Evolutionary conservation across 176 grass and related monocot genomes (phyloP), one percentile per base, ranked within the genome.

Genomic region (Aegilops bicornis): DNA sequence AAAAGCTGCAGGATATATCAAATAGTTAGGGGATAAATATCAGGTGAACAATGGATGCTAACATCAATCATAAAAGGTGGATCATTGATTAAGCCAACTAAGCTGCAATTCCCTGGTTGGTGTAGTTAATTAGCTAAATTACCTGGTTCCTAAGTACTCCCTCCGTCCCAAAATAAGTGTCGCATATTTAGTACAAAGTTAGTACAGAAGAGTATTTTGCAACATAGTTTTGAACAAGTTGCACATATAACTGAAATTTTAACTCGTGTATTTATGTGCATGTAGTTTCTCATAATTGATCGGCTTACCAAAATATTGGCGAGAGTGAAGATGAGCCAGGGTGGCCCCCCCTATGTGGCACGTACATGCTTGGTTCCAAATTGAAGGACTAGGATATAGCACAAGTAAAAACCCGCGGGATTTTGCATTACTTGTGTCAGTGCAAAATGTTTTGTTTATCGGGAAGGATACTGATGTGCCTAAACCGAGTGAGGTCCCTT

Each of bases 321-420:
- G 86, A 88, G 85, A 75, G 88, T 20, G 90, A 95, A 83, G 93
- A 89, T 45, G 86, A 87, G 13, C 81, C 89, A 76, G 91, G 91
- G 50, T 95, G 94, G 94, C 87, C 94, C 52, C 94, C 89, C 23
- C 81, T 93, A 40, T 70, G 89, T 22, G 87, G 93, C 64, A 93
- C 77, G 35, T 93, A 95, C 73, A 95, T 95, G 91, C 87, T 93
- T 82, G 86, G 91, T 77, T 68, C 91, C 25, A 95, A 95, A 86
- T 78, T 95, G 13, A 95, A 95, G 81, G 91, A 95, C 39, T 93
- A 91, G 94, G 94, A 95, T 83, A 95, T 89, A 91, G 83, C 85
- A 82, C 78, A 92, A 71, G 94, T 93, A 88, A 79, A 83, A 78
- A 23, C 17, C 6, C 68, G 2, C 11, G 73, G 30, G 60, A 14